These are phyloP conservation scores for Brassica rapa DNA, from an alignment of 345 rosid species.

Conservation along the genomic window DNA sequence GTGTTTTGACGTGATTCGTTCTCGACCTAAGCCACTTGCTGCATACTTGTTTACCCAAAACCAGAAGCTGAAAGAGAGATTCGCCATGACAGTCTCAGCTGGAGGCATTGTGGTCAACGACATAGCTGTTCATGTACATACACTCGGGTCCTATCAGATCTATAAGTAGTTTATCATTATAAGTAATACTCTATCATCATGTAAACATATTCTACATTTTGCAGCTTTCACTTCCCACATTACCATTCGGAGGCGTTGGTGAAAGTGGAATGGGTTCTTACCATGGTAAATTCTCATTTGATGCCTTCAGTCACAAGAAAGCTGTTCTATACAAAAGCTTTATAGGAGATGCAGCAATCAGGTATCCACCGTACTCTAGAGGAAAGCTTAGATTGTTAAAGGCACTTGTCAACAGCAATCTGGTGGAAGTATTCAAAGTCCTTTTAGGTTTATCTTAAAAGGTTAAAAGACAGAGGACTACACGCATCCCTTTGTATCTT, in stretches of 20 bases:
- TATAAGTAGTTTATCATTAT: neutral
- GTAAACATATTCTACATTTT: constrained; percentile 1
- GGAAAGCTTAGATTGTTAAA: constrained; percentile 60
- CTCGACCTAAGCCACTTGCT: constrained; percentile 87
- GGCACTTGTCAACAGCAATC: constrained; percentile 56
- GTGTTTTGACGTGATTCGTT: constrained; percentile 67
- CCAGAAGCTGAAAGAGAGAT: constrained; percentile 68
- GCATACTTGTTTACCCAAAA: constrained; percentile 82
- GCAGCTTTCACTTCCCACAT: constrained; percentile 65
- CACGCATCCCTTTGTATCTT: neutral
- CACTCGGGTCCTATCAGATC: constrained; percentile 9
- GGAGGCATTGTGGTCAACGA: constrained; percentile 90
- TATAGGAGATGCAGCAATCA: constrained; percentile 54
- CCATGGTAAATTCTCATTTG: constrained; percentile 97
- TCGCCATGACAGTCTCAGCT: constrained; percentile 70
- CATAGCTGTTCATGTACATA: constrained; percentile 70
- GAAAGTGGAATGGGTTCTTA: constrained; percentile 92
- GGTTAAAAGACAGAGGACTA: constrained; percentile 17
- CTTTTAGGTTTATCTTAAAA: constrained; percentile 49
- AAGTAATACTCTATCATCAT: neutral
- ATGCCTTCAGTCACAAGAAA: constrained; percentile 93
- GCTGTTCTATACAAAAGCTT: constrained; percentile 76
- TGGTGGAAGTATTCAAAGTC: constrained; percentile 54
- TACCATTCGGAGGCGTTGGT: constrained; percentile 97
- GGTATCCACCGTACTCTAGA: constrained; percentile 84